Evolutionary conservation across 129 eudicot genomes (phyloP).

Genomic region (sunflower (Helianthus annuus)): HanXRQr2.0-SUNRISE NC_035438.2:23757573-23758072

Average conservation of each 20-base stretch:
- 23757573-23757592: conserved; percentile 12
- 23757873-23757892: not conserved
- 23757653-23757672: not conserved
- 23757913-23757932: conserved; percentile 98
- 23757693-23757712: not conserved
- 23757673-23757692: not conserved
- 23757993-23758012: conserved; percentile 83
- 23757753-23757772: conserved; percentile 6
- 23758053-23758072: conserved; percentile 61
- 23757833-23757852: conserved; percentile 14
- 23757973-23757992: conserved; percentile 88
- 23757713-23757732: conserved; percentile 1
- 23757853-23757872: conserved; percentile 2
- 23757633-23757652: not conserved
- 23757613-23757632: conserved; percentile 1
- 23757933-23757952: conserved; percentile 92
- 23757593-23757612: not conserved
- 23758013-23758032: conserved; percentile 92
- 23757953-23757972: conserved; percentile 91
- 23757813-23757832: not conserved
- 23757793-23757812: conserved; percentile 8
- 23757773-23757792: not conserved
- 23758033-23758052: conserved; percentile 90
- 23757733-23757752: not conserved
- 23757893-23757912: conserved; percentile 28